Conservation (phyloP, 306 rosid species). For the Sophora flavescens region DNA sequence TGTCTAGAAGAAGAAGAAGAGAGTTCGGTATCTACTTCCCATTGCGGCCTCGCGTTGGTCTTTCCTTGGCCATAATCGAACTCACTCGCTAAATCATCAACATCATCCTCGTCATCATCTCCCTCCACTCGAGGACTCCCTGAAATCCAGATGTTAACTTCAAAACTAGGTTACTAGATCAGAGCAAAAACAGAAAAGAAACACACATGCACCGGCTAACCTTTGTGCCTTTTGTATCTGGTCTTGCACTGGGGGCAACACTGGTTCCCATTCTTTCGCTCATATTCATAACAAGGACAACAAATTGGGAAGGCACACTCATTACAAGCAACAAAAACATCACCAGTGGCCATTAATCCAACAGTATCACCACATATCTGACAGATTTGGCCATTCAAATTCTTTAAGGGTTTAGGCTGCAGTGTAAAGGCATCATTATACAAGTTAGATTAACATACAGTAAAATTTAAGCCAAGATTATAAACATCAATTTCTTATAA, state of each 20-base stretch:
- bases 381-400: slow-evolving; percentile 82
- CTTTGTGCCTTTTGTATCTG: slow-evolving; percentile 92
- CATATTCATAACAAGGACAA: slow-evolving; percentile 93
- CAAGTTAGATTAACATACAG: slow-evolving; percentile 34
- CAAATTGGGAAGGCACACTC: slow-evolving; percentile 98
- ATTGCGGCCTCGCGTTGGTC: slow-evolving; percentile 64
- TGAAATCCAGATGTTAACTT: slow-evolving; percentile 48
- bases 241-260: slow-evolving; percentile 99
- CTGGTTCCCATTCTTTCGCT: slow-evolving; percentile 91
- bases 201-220: slow-evolving; percentile 44
- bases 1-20: slow-evolving; percentile 90
- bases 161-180: slow-evolving; percentile 1
- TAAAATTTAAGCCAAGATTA: not conserved
- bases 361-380: slow-evolving; percentile 93
- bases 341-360: slow-evolving; percentile 78
- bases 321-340: slow-evolving; percentile 95
- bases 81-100: slow-evolving; percentile 92
- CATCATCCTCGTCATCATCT: slow-evolving; percentile 91
- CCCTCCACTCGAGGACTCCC: slow-evolving; percentile 99
- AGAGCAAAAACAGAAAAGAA: not conserved
- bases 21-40: slow-evolving; percentile 82
- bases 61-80: slow-evolving; percentile 69
- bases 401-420: slow-evolving; percentile 88
- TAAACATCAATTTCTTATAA: not conserved
- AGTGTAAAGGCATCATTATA: slow-evolving; percentile 19